These are phyloP conservation scores for Macrocystidia cucumis DNA, from an alignment of 1,284 basidiomycete species.

Conservation along the genomic window DNA sequence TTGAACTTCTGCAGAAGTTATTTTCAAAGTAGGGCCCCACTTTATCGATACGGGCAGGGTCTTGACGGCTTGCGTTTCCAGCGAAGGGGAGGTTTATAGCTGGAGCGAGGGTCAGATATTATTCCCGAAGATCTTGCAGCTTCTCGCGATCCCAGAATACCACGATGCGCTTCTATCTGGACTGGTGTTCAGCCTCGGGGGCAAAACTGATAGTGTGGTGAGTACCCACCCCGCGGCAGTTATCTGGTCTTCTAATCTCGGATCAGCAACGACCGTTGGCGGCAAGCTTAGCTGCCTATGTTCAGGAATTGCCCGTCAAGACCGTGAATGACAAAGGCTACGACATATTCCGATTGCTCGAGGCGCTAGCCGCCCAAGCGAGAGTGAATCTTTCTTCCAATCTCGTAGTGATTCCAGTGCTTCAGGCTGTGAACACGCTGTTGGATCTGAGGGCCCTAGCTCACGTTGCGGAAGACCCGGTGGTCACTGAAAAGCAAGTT, in stretches of 20 bases:
- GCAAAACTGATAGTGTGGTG: constrained; percentile 78
- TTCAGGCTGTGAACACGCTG: constrained; percentile 69
- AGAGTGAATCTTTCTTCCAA: constrained; percentile 55
- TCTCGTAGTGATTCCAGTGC: constrained; percentile 65
- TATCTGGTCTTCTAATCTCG: constrained; percentile 1
- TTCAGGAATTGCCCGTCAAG: constrained; percentile 39
- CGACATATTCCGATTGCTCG: constrained; percentile 38
- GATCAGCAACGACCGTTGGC: constrained; percentile 63
- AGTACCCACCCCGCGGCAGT: constrained; percentile 20
- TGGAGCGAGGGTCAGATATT: constrained; percentile 71
- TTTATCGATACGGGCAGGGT: background rate
- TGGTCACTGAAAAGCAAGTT: constrained; percentile 47
- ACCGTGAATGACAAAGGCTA: constrained; percentile 23
- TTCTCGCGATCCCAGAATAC: constrained; percentile 61
- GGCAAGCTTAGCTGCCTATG: constrained; percentile 51
- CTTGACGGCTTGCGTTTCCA: constrained; percentile 11
- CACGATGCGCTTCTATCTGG: constrained; percentile 62
- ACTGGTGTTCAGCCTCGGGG: constrained; percentile 69
- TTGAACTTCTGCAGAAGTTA: constrained; percentile 37
- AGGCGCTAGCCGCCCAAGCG: constrained; percentile 48
- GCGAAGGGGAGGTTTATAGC: constrained; percentile 26
- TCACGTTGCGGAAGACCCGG: constrained; percentile 31
- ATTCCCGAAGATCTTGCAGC: constrained; percentile 61
- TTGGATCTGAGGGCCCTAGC: constrained; percentile 57
- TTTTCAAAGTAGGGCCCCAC: constrained; percentile 44